A percentile compares a stretch with the other conserved stretches of the same genome.
phyloP scores from a whole-genome alignment of 495 filamentous ascomycete species.

The Sporormia fimetaria region DNA sequence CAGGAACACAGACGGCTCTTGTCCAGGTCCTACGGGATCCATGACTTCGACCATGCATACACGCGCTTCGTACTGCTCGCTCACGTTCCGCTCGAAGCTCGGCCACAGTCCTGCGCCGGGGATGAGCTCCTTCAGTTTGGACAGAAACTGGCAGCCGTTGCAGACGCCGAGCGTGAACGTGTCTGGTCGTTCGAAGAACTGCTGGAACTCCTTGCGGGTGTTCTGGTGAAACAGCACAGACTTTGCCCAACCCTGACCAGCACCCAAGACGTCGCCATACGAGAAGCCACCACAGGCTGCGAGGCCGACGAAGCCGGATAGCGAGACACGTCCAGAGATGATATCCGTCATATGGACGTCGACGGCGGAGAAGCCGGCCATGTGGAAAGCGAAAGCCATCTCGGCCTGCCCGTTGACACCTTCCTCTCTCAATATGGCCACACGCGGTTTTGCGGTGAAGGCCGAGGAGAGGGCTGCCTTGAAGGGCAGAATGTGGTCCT shows the following conservation, averaged over 20 bases:
- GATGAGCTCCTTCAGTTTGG: constrained; percentile 69
- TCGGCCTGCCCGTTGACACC: constrained; percentile 92
- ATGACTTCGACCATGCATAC: constrained; percentile 76
- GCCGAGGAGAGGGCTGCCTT: constrained; percentile 56
- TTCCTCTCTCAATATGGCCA: constrained; percentile 90
- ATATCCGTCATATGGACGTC: constrained; percentile 98
- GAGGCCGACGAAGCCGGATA: constrained; percentile 72
- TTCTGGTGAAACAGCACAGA: constrained; percentile 75
- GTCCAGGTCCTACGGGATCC: constrained; percentile 40
- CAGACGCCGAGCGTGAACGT: constrained; percentile 93
- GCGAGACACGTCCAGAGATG: constrained; percentile 59
- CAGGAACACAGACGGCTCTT: constrained; percentile 68
- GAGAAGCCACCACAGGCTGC: constrained; percentile 96
- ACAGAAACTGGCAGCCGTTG: constrained; percentile 96
- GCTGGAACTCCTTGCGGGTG: constrained; percentile 62
- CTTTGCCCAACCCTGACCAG: constrained; percentile 94
- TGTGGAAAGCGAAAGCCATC: constrained; percentile 93
- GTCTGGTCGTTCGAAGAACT: constrained; percentile 78
- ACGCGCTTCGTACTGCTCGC: constrained; percentile 87
- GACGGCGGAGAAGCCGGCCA: constrained; percentile 78
- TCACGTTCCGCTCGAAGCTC: constrained; percentile 70
- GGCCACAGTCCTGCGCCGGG: constrained; percentile 82
- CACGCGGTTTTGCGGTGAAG: constrained; percentile 63
- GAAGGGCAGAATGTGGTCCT: constrained; percentile 62
- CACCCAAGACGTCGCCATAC: constrained; percentile 91